Evolutionary conservation across 2,329 filamentous ascomycete genomes (phyloP).

Genomic region (Sporothrix luriei): DNA sequence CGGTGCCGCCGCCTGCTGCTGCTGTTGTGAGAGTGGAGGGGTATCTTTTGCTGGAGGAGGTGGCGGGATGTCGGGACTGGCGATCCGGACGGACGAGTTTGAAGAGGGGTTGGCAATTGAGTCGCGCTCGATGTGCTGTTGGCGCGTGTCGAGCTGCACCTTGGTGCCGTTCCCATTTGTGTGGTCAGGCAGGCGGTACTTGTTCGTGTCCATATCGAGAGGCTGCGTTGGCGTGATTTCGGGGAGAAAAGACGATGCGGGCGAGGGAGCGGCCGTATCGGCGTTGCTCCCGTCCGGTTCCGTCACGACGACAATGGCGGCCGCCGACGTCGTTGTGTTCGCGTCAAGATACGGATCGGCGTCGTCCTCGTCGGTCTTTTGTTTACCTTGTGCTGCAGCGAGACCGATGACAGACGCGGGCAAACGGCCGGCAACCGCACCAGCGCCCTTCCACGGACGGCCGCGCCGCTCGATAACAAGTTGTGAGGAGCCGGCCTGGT

Average conservation of each 20-base stretch:
- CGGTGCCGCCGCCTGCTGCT: slow-evolving; percentile 20
- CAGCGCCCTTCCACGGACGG: slow-evolving; percentile 71
- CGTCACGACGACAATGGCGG: slow-evolving; percentile 30
- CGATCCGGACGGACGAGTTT: neutral
- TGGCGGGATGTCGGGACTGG: slow-evolving; percentile 41
- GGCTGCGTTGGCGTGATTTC: slow-evolving; percentile 56
- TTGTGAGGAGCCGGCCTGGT: slow-evolving; percentile 57
- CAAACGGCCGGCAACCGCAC: slow-evolving; percentile 58
- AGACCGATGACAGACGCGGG: slow-evolving; percentile 46
- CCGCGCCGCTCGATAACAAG: slow-evolving; percentile 65
- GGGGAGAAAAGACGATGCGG: slow-evolving; percentile 49
- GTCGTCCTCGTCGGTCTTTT: slow-evolving; percentile 29
- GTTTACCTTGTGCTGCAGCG: slow-evolving; percentile 32
- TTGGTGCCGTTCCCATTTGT: slow-evolving; percentile 69
- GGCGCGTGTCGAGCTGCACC: slow-evolving; percentile 59
- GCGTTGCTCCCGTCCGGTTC: slow-evolving; percentile 24
- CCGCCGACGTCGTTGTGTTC: slow-evolving; percentile 23
- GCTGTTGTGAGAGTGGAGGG: slow-evolving; percentile 45
- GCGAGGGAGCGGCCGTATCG: slow-evolving; percentile 32
- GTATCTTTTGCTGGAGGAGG: slow-evolving; percentile 58
- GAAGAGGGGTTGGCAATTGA: slow-evolving; percentile 16
- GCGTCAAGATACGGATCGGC: slow-evolving; percentile 39
- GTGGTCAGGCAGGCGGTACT: slow-evolving; percentile 73
- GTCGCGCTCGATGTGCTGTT: slow-evolving; percentile 60
- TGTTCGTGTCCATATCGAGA: slow-evolving; percentile 70